phyloP scores from a whole-genome alignment of 441 rosid species.

The Erodium chrysanthum region DNA sequence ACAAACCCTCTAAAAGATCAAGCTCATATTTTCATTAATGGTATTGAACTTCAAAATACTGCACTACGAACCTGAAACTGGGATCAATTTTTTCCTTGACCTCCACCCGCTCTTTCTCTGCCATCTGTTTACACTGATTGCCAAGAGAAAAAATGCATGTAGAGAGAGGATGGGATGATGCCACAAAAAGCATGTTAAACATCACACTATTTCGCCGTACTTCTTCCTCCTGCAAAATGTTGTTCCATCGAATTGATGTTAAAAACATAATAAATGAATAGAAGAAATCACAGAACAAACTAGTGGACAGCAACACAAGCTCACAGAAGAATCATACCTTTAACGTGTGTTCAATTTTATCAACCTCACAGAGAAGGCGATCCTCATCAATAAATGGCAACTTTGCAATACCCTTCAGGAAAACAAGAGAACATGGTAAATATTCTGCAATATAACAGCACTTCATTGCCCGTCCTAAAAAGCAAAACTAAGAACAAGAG shows the following conservation, averaged over 20 bases:
- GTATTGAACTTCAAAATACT: neutral
- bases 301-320: neutral
- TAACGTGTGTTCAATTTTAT: slow-evolving; percentile 50
- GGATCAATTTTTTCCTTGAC: slow-evolving; percentile 50
- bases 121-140: slow-evolving; percentile 44
- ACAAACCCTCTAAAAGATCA: neutral
- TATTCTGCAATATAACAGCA: neutral
- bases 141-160: slow-evolving; percentile 61
- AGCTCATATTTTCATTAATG: neutral
- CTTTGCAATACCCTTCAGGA: slow-evolving; percentile 68
- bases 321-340: slow-evolving; percentile 39
- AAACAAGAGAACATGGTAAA: slow-evolving; percentile 15
- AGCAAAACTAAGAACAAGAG: slow-evolving; percentile 11
- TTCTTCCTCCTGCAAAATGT: slow-evolving; percentile 59
- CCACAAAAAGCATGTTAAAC: slow-evolving; percentile 72
- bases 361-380: slow-evolving; percentile 74
- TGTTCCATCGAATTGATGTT: slow-evolving; percentile 3
- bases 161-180: slow-evolving; percentile 61
- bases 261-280: slow-evolving; percentile 3
- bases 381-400: slow-evolving; percentile 82
- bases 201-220: slow-evolving; percentile 59
- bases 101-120: slow-evolving; percentile 32
- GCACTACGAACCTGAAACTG: slow-evolving; percentile 57
- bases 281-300: too few species aligned
- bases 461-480: neutral